Conservation (phyloP, 2,329 filamentous ascomycete species). For the Colletotrichum sojae region DNA sequence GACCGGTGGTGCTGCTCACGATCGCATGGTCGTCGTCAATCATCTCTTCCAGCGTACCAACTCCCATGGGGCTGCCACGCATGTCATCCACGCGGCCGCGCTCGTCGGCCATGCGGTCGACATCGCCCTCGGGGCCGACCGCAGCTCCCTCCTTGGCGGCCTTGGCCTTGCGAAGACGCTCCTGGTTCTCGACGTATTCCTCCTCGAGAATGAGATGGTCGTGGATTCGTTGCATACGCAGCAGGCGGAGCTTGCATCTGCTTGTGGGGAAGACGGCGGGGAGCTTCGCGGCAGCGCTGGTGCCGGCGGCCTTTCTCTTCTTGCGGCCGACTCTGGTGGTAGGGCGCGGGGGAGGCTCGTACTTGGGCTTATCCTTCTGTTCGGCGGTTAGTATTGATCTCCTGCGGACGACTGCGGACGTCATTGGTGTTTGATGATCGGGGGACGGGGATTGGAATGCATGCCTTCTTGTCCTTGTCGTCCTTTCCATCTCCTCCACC, state of each 20-base stretch:
- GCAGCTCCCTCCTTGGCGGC: slow-evolving; percentile 79
- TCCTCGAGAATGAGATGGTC: slow-evolving; percentile 97
- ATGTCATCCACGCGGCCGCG: slow-evolving; percentile 96
- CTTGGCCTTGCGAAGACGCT: slow-evolving; percentile 94
- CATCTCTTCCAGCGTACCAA: slow-evolving; percentile 97
- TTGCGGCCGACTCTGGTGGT: slow-evolving; percentile 97
- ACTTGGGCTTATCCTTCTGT: slow-evolving; percentile 99
- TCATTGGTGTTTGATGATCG: slow-evolving; percentile 2
- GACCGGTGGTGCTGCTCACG: slow-evolving; percentile 95
- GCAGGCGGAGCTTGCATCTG: slow-evolving; percentile 95
- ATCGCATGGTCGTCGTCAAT: slow-evolving; percentile 99
- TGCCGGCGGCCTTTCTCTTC: slow-evolving; percentile 96
- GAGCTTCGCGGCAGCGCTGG: slow-evolving; percentile 94
- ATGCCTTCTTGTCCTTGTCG: slow-evolving; percentile 94
- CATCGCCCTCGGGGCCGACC: slow-evolving; percentile 78
- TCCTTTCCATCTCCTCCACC: slow-evolving; percentile 83
- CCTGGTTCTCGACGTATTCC: slow-evolving; percentile 99
- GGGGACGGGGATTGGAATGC: slow-evolving; percentile 31
- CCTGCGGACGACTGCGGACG: background rate
- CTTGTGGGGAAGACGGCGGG: slow-evolving; percentile 95
- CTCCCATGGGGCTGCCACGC: slow-evolving; percentile 98
- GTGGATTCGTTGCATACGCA: slow-evolving; percentile 98
- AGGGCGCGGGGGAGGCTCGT: slow-evolving; percentile 96
- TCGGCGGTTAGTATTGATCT: slow-evolving; percentile 22
- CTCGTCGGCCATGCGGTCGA: slow-evolving; percentile 93